phyloP scores from a whole-genome alignment of 352 stramenopile genomes.

The Globisporangium paroecandrum region DNA sequence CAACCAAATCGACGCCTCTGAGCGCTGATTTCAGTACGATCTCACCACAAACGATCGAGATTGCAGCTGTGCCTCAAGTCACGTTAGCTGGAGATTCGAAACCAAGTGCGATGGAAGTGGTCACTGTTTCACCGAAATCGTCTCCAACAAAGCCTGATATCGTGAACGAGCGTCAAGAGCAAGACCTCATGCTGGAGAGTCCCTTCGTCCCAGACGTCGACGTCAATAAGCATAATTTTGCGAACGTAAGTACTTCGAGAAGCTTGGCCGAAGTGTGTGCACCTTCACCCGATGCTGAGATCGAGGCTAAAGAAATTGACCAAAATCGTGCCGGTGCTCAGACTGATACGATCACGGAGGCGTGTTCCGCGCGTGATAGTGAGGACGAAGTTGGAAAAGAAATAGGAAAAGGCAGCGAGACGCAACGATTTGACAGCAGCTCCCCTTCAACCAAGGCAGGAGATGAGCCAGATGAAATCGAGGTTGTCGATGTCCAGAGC shows the following conservation, averaged over 20 bases:
- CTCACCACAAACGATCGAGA: background rate
- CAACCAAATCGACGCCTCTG: background rate
- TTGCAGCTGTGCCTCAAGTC: background rate
- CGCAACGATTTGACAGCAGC: background rate
- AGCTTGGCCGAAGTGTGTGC: background rate
- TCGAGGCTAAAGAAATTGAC: background rate
- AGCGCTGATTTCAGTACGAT: background rate
- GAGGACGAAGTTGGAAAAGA: background rate
- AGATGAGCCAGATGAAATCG: constrained; percentile 4
- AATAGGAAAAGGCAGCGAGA: background rate
- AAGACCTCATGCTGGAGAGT: background rate
- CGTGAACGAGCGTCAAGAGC: background rate
- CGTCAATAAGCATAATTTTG: background rate
- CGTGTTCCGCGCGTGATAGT: background rate
- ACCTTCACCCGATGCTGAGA: background rate
- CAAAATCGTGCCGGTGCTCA: background rate
- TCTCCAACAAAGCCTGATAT: constrained; percentile 4
- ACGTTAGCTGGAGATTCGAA: background rate
- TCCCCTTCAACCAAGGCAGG: background rate
- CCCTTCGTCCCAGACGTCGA: background rate
- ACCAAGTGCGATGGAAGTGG: background rate
- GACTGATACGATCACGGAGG: background rate
- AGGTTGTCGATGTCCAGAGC: constrained; percentile 10
- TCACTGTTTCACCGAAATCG: constrained; percentile 13
- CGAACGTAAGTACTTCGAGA: background rate